These are phyloP conservation scores for Pythium chondricola DNA, from an alignment of 352 stramenopile species.

Conservation along the genomic window DNA sequence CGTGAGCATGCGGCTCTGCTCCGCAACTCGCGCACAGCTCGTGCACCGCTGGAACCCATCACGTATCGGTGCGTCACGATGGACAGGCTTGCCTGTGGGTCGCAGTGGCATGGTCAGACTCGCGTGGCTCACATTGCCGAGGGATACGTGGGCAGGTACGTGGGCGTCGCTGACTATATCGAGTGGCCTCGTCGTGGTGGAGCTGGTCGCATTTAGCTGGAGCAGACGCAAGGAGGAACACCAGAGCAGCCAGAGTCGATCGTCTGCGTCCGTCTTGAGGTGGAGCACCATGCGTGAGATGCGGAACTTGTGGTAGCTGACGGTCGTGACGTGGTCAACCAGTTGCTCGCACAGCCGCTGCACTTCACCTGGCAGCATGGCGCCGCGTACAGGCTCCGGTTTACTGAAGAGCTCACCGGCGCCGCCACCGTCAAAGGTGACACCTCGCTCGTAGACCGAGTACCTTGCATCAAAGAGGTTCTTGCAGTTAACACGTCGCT, in stretches of 20 bases:
- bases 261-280: constrained; percentile 92
- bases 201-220: constrained; percentile 16
- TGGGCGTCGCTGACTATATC: constrained; percentile 60
- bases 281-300: constrained; percentile 94
- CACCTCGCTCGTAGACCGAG: constrained; percentile 89
- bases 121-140: constrained; percentile 18
- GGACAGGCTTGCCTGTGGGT: background rate
- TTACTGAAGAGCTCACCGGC: constrained; percentile 80
- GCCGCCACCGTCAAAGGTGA: constrained; percentile 90
- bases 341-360: constrained; percentile 91
- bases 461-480: constrained; percentile 88
- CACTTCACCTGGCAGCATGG: constrained; percentile 85
- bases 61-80: constrained; percentile 11
- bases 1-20: constrained; percentile 64
- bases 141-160: constrained; percentile 44
- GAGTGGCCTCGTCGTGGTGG: constrained; percentile 28
- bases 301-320: constrained; percentile 88
- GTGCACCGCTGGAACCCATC: constrained; percentile 55
- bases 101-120: background rate
- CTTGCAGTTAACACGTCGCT: constrained; percentile 88
- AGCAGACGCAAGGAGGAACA: constrained; percentile 88
- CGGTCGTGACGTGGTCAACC: constrained; percentile 89
- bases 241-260: constrained; percentile 94
- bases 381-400: constrained; percentile 85
- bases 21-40: constrained; percentile 75